Base-by-base conservation (phyloP, 2,329 filamentous ascomycete genomes). In the Periglandula ipomoeae region DNA sequence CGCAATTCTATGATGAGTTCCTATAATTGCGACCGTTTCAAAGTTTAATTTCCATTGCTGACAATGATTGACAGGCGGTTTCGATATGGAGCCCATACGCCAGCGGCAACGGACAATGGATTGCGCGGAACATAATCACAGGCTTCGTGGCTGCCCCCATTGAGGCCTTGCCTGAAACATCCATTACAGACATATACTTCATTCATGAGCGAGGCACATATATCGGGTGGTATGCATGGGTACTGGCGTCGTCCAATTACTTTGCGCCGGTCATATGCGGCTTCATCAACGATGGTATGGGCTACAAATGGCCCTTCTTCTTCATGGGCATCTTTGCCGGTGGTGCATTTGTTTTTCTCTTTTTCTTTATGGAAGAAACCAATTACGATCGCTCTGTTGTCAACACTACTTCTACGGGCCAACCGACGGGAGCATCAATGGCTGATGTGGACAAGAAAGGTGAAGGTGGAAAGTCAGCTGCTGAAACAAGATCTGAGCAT, bases 311-410 rank as follows among this genome's bases (percentile, higher is more conserved):
- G 68, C 66, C 69, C 3, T 70, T 72, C 55, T 71, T 70, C 58
- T 68, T 68, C 58, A 64, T 67, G 4, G 61, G 63, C 3, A 65
- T 71, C 27, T 67, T 71, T 48, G 62, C 63, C 44, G 66, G 55
- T 1, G 60, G 54, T 0, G 61, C 60, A 4, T 63, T 64, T 11
- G 37, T 70, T 0, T 65, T 71, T 30, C 50, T 71, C 0, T 78
- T 81, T 56, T 64, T 82, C 50, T 75, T 82, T 55, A 75, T 80
- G 52, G 78, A 82, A 53, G 79, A 83, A 58, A 78, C 77, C 6
- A 72, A 72, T 13, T 82, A 81, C 53, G 62, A 69, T 39, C 65
- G 73, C 19, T 13, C 37, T 8, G n/a, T 13, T 19, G 40, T 15
- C 10, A 49, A 23, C 9, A 32, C 39, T 5, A 42, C 52, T 50